Evolutionary conservation across 768 basidiomycete genomes (phyloP), one percentile per base, ranked within the genome.

Genomic region (Rhizopogon vinicolor): DNA sequence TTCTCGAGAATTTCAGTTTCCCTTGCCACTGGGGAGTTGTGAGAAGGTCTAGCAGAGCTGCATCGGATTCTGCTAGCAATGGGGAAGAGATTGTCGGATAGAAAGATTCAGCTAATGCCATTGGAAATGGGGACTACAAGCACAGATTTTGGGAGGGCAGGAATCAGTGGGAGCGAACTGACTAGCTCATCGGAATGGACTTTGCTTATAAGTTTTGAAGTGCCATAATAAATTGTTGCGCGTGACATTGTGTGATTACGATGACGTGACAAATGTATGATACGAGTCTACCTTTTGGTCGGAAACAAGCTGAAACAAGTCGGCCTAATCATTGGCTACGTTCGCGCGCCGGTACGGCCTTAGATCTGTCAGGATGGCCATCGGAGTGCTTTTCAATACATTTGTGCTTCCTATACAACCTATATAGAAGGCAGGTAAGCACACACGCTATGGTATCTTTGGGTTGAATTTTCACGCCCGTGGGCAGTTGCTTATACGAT

Each of bases 31-130:
- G 77, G 66, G 85, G 75, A 41, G 77, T 81, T 7, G 87, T 83
- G 51, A 91, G 76, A 22, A 85, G 58, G 52, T 90, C 81, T 54
- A 91, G 83, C 5, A 92, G 70, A 41, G 81, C 79, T 52, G 82
- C 75, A 64, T 91, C 88, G 18, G 78, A 72, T 45, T 69, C 68
- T 41, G 60, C 53, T 13, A 66, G 58, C 18, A 70, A 63, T 55
- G 61, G 61, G 5, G 66, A 73, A 44, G 62, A 53, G 48, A 61
- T 60, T 29, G 63, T 33, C 2, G 69, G 68, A 3, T 55, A 51
- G 2, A 40, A 51, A 6, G 69, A 71, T 51, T 69, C 65, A 41
- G 68, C 56, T 9, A 69, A 58, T 13, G 69, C 68, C 68, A 69
- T 69, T 48, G 40, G n/a, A 3, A 13, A 13, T 41, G 40, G 33